Evolutionary conservation across 2,329 filamentous ascomycete species (phyloP), one percentile per base, ranked within the genome.

Genomic region (Fusarium proliferatum): DNA sequence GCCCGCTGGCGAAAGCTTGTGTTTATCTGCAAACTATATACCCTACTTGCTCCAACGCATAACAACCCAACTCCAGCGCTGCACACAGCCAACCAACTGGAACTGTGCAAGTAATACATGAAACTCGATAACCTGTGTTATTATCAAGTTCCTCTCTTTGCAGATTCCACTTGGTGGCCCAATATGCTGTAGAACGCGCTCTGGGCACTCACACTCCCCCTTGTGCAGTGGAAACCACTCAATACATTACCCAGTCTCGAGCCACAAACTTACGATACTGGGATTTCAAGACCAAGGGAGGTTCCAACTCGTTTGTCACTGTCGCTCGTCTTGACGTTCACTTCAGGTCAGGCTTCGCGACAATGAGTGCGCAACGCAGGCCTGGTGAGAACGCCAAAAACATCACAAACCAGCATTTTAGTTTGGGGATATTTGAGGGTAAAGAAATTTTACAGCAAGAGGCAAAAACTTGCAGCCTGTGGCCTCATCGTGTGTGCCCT

Each of bases 81-180:
- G 1, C 49, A 21, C 4, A 21, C 1, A 1, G 8, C 12, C 2
- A 0, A 6, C 49, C 16, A 52, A 4, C 49, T 10, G n/a, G 7
- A 52, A 16, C 23, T 21, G 2, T 16, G n/a, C 33, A 38, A 52
- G 11, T 7, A 3, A 52, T 26, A 21, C 17, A 38, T 21, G n/a
- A 12, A 52, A 52, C 4, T 38, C 5, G 33, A 36, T 38, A 36
- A 21, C 2, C 17, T 10, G 17, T 6, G 17, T 16, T 53, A 11
- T 53, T 26, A 21, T 21, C 33, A 26, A 36, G 33, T 3, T 53
- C 21, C 4, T 9, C 23, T 53, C 48, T 36, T 38, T 53, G 49
- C 12, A 52, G 16, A 38, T 26, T 26, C 33, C 23, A 16, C n/a
- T 8, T 21, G 33, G 9, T 21, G 3, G 23, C 23, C 3, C n/a